These are phyloP conservation scores for Mucor indicus DNA, from an alignment of 371 early-diverging fungal species.

Conservation along the genomic window DNA sequence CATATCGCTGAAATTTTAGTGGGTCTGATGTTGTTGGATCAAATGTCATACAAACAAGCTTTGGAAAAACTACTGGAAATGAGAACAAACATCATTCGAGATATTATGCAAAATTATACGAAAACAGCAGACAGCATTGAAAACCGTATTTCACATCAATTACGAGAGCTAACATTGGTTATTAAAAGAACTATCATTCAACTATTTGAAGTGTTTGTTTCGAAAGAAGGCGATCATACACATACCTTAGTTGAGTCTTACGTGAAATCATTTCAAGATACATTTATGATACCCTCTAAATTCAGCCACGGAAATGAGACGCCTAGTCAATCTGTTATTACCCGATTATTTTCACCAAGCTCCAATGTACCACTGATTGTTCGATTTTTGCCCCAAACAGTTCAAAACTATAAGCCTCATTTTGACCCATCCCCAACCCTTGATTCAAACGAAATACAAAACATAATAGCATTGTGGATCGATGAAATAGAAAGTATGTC, in stretches of 20 bases:
- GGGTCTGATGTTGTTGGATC: constrained; percentile 63
- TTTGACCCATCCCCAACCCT: constrained; percentile 27
- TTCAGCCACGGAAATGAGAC: constrained; percentile 14
- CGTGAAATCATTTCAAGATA: constrained; percentile 20
- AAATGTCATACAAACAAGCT: constrained; percentile 37
- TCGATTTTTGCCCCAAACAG: constrained; percentile 51
- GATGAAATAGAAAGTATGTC: constrained; percentile 21
- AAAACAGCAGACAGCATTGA: constrained; percentile 8
- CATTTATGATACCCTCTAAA: constrained; percentile 30
- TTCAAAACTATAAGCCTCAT: constrained; percentile 50
- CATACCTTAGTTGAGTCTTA: constrained; percentile 20
- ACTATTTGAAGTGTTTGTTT: constrained; percentile 30
- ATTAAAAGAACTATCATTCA: constrained; percentile 46
- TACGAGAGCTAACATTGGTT: constrained; percentile 32
- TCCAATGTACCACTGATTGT: constrained; percentile 57
- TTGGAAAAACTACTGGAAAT: constrained; percentile 39
- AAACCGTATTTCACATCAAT: constrained; percentile 25
- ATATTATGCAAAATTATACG: constrained; percentile 18
- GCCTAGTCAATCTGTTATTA: constrained; percentile 35
- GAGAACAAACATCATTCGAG: constrained; percentile 36
- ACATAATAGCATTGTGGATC: constrained; percentile 34
- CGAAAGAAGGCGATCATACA: constrained; percentile 8
- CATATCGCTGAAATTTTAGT: constrained; percentile 57
- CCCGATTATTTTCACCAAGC: constrained; percentile 54
- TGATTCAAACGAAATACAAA: constrained; percentile 18